phyloP scores from a whole-genome alignment of 139 green algal genomes.

The Yamagishiella unicocca region DNA sequence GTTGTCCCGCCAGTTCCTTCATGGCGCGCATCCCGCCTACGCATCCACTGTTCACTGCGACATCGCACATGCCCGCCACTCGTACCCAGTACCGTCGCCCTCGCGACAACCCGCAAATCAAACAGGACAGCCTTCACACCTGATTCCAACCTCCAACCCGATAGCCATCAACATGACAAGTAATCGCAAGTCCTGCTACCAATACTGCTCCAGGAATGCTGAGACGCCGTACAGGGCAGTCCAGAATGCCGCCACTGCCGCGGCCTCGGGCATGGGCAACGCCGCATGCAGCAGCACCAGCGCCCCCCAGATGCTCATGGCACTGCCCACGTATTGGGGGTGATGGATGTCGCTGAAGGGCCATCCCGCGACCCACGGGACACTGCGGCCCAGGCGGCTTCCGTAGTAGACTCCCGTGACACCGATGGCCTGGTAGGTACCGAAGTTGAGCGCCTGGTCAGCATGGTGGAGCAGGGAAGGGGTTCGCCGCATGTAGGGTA shows the following conservation, averaged over 20 bases:
- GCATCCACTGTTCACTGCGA: no score
- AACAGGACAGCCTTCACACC: no score
- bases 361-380: constrained; percentile 85
- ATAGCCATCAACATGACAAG: no score
- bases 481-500: no score
- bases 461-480: constrained; percentile 35
- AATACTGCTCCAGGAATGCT: constrained; percentile 22
- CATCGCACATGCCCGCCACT: no score
- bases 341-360: constrained; percentile 85
- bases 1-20: no score
- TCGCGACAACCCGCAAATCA: no score
- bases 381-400: constrained; percentile 75
- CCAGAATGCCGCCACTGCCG: constrained; percentile 69
- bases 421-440: constrained; percentile 82
- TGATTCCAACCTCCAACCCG: no score
- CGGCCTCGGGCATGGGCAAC: background rate
- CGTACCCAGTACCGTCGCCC: no score
- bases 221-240: constrained; percentile 74
- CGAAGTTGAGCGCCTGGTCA: constrained; percentile 79
- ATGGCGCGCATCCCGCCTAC: no score
- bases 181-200: no score
- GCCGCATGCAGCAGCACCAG: constrained; percentile 57
- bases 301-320: constrained; percentile 73
- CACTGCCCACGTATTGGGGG: constrained; percentile 85
- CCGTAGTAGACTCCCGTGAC: constrained; percentile 90